Evolutionary conservation across 441 rosid genomes (phyloP).

Genomic region (Capsella rubella): DNA sequence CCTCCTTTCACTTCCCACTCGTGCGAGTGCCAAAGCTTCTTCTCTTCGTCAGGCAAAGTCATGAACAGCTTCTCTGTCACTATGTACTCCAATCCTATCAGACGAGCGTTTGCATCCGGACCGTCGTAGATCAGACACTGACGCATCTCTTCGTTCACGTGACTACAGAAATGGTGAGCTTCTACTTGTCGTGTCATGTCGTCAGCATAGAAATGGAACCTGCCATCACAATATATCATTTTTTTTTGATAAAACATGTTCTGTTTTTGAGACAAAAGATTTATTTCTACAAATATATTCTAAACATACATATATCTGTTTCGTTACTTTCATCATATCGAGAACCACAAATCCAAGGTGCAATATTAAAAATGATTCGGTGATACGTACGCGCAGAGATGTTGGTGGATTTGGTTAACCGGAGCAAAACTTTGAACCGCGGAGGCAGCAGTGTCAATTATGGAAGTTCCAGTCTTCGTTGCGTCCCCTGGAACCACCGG

Average conservation of each 20-base stretch:
- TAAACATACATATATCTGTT: not conserved
- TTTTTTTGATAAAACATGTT: not conserved
- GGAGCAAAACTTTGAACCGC: slow-evolving; percentile 71
- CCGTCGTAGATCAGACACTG: slow-evolving; percentile 80
- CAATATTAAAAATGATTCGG: not conserved
- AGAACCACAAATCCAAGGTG: slow-evolving; percentile 1
- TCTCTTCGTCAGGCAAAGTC: slow-evolving; percentile 71
- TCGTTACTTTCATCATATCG: not conserved
- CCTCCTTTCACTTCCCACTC: slow-evolving; percentile 85
- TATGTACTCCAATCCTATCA: slow-evolving; percentile 78
- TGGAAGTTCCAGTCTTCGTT: slow-evolving; percentile 52
- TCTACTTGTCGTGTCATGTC: slow-evolving; percentile 84
- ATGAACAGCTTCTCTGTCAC: slow-evolving; percentile 67
- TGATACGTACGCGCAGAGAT: slow-evolving; percentile 75
- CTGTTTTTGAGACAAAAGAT: not conserved
- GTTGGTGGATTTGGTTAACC: slow-evolving; percentile 73
- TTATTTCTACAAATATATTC: not conserved
- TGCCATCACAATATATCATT: slow-evolving; percentile 27
- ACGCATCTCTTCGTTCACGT: slow-evolving; percentile 78
- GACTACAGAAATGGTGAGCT: slow-evolving; percentile 79
- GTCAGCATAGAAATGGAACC: slow-evolving; percentile 70
- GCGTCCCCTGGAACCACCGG: slow-evolving; percentile 65
- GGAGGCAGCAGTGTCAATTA: slow-evolving; percentile 61
- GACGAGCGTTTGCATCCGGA: slow-evolving; percentile 55
- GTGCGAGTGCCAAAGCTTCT: slow-evolving; percentile 78